Base-by-base conservation (phyloP, 148 eudicot species). In the Rhododendron ferrugineum region DNA sequence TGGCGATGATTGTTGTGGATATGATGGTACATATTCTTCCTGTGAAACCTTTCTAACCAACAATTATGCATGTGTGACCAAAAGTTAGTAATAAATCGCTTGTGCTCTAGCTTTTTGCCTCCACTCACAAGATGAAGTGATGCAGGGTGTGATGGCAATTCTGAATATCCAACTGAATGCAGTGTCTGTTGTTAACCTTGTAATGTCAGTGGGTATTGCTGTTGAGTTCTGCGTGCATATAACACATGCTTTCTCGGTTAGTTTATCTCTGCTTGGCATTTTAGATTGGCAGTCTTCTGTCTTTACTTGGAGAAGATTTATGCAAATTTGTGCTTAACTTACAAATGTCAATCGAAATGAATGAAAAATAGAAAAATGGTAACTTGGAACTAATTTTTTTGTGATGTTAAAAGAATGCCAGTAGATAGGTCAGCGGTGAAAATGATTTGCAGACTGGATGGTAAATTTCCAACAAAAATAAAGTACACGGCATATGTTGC, bases 201-300 rank as follows among this genome's bases (percentile, higher is more conserved):
- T 97, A 42, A 97, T 97, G 99, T 89, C 99, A 28, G 98, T 97
- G 85, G 98, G 99, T 34, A 97, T 97, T 86, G 92, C 98, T 47
- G 99, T 97, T 82, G 99, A 97, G 91, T 97, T 97, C 84, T 97
- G 99, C 83, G 99, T 97, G 80, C 99, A 97, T 88, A 94, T 97
- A 78, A 95, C 99, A 54, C 99, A 97, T 89, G 98, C 99, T 87
- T 97, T 95, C 95, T 88, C 96, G 98, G 99, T 97, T 37, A 84
- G 94, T 91, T 26, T 83, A 88, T 42, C 37, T 40, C 70, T 85
- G 58, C 68, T 89, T 85, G 80, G 28, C 26, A 72, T 80, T 78
- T 75, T 68, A 58, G 42, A 30, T 46, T 62, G 36, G 64, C 23
- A 6, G 23, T 58, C 23, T 64, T 64, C 26, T 64, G 11, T 64